Evolutionary conservation across 2,329 filamentous ascomycete genomes (phyloP), one percentile per base, ranked within the genome.

Genomic region (Colletotrichum navitas): DNA sequence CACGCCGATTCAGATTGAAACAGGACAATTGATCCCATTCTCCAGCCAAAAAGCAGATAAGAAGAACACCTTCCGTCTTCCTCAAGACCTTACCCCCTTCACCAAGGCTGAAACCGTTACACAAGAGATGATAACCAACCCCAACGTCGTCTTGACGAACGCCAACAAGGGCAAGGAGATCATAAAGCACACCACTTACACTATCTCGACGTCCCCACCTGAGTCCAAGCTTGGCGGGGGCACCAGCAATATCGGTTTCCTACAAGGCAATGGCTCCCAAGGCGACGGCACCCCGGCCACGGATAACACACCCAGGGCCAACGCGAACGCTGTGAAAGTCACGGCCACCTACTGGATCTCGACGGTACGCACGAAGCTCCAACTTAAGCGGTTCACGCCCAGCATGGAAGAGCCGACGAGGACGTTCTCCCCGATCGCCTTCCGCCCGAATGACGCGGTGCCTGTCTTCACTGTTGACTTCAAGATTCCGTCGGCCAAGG

Each of bases 141-240:
- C 79, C 2, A 81, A 78, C 70, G 51, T 39, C 4, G 66, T 81
- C 11, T 71, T 81, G 8, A 56, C 39, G 3, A 74, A 79, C 2
- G 80, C 77, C 55, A 79, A 78, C 62, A 51, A 74, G 21, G 76
- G 77, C 24, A 77, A 79, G 74, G 77, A 74, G 0, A 81, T 83
- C 62, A 71, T 74, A 16, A 66, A 80, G 14, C 78, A 76, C 3
- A 78, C 75, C 14, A 73, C 74, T 2, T 81, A 83, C 63, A 75
- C 73, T 0, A 74, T 82, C 34, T 76, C 79, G 2, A 80, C 80
- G 12, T 32, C 39, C 0, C 63, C 26, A 5, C 34, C 43, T 8
- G 32, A 68, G 1, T 6, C 70, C 12, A 71, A 76, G 32, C 32
- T 76, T 1, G 80, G 80, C 6, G 80, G 80, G 0, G 81, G 80